A percentile compares a stretch with the other conserved stretches of the same genome.
Conservation (phyloP, 306 rosid species). For the Cajanus cajan region DNA sequence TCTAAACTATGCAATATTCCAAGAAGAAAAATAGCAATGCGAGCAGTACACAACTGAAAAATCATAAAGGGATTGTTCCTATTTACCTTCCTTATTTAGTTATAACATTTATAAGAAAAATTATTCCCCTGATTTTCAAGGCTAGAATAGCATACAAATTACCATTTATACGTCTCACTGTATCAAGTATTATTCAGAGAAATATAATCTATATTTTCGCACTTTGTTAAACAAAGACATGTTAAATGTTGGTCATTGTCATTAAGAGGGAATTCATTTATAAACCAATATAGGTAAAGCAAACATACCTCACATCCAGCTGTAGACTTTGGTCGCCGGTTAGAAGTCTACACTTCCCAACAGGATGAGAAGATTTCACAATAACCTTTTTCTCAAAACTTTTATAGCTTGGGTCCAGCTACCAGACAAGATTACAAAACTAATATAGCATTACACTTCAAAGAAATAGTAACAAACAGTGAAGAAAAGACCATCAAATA, state of each 20-base stretch:
- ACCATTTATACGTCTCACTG: too few relatives aligned
- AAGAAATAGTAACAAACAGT: not conserved
- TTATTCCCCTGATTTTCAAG: too few relatives aligned
- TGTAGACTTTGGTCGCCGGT: not conserved
- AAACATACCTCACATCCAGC: slow-evolving; percentile 36
- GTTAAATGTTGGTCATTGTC: not conserved
- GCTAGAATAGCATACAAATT: too few relatives aligned
- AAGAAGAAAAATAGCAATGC: not conserved
- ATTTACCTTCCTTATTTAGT: too few relatives aligned
- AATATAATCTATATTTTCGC: too few relatives aligned
- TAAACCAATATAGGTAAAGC: not conserved
- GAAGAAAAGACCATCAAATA: not conserved
- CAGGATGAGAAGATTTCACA: slow-evolving; percentile 34
- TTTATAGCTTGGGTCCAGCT: slow-evolving; percentile 38
- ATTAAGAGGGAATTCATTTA: not conserved
- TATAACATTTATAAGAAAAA: too few relatives aligned
- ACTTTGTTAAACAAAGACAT: not conserved
- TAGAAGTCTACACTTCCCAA: slow-evolving; percentile 31
- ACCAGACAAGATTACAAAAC: not conserved
- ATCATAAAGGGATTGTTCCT: not conserved
- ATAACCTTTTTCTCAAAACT: slow-evolving; percentile 18
- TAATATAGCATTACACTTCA: not conserved
- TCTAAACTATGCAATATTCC: not conserved
- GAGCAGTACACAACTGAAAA: not conserved
- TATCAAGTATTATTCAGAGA: too few relatives aligned